These are phyloP conservation scores for Bromus sterilis DNA, from an alignment of 176 grass and related monocot species.

Conservation along the genomic window DNA sequence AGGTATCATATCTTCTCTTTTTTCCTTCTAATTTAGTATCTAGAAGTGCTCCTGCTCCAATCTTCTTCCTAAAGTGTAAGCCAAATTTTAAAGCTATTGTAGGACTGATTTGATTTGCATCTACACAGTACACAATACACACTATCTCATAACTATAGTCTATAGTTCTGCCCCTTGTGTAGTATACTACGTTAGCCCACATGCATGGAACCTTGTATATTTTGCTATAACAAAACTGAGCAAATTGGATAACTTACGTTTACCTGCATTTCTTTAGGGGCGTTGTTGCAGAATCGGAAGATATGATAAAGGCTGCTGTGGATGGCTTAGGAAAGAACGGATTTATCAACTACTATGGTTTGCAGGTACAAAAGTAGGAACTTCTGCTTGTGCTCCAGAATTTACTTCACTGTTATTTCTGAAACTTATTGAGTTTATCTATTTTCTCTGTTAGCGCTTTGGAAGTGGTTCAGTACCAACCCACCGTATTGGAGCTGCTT, in stretches of 20 bases:
- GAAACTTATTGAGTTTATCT: slow-evolving; percentile 23
- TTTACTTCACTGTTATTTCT: background rate
- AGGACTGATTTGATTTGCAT: background rate
- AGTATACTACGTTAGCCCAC: background rate
- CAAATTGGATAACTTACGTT: slow-evolving; percentile 22
- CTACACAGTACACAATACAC: background rate
- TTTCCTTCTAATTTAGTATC: background rate
- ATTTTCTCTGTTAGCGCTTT: slow-evolving; percentile 65
- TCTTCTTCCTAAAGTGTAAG: background rate
- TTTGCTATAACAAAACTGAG: slow-evolving; percentile 16
- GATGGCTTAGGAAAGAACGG: slow-evolving; percentile 72
- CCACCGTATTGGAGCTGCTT: slow-evolving; percentile 74
- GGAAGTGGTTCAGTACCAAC: slow-evolving; percentile 98
- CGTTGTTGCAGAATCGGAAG: slow-evolving; percentile 77
- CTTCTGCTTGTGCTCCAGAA: background rate
- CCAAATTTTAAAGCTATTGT: background rate
- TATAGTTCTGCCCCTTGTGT: background rate
- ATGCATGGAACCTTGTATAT: background rate
- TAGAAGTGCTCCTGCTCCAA: background rate
- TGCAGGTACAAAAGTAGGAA: slow-evolving; percentile 46
- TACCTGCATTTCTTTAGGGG: slow-evolving; percentile 43
- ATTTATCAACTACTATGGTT: slow-evolving; percentile 97
- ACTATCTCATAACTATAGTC: background rate
- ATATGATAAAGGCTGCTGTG: slow-evolving; percentile 61
- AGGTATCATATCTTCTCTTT: slow-evolving; percentile 43